Evolutionary conservation across 495 filamentous ascomycete species (phyloP), one percentile per base, ranked within the genome.

Genomic region (Trichoderma reesei): DNA sequence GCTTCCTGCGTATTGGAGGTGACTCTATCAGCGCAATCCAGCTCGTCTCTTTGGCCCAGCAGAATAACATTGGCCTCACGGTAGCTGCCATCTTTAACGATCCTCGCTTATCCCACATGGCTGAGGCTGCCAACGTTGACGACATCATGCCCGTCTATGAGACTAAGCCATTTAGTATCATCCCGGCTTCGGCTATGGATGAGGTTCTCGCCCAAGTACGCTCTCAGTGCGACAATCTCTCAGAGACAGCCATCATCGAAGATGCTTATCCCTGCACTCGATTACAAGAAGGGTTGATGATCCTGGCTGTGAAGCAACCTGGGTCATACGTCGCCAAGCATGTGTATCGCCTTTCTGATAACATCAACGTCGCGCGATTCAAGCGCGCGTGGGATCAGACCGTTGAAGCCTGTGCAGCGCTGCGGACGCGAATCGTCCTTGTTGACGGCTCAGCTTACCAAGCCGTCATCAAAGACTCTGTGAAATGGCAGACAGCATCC

Each of bases 341-440:
- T 64, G 72, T 78, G 1, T 76, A 80, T 3, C 66, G 61, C 20
- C 79, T 88, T 14, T 69, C 75, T 0, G 38, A 67, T 2, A 20
- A 68, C 4, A 64, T 81, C 8, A 77, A 84, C 63, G 14, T 78
- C 18, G 65, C 70, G 5, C 72, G 67, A 9, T 79, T 86, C 67
- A 72, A 74, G 65, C 64, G 65, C 2, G 79, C 82, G 16, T 85
- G 83, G 83, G 67, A 79, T 60, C 69, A 67, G 3, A 81, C 85
- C 18, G 73, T 83, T 14, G 70, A 80, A 1, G 72, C 79, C 6
- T 79, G 80, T 65, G 82, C 86, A 46, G 87, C 89, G 64, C 80
- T 91, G 4, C 79, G 88, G 38, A 91, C 88, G 11, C 80, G 82
- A 20, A 20, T 61, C 6, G 60, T 61, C 8, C 39, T 42, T 42